Conservation (phyloP, 2,329 filamentous ascomycete genomes). For the Aspergillus thermomutatus region DNA sequence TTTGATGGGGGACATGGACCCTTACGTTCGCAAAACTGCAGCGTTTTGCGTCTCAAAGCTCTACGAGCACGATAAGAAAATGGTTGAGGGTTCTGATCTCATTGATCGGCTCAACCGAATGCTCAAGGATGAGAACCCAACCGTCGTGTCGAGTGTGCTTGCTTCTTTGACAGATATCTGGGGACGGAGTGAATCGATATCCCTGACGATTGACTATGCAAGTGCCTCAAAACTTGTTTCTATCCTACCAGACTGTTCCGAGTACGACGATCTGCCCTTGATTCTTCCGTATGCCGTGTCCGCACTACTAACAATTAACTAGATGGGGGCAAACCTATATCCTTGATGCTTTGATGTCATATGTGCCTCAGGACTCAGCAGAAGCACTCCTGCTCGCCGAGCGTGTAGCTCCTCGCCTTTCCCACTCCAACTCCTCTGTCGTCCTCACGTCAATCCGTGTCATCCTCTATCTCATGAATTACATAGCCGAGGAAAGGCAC, state of each 20-base stretch:
- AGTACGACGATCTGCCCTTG: conserved; percentile 57
- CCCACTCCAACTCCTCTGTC: conserved; percentile 94
- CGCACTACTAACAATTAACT: conserved; percentile 12
- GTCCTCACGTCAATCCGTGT: conserved; percentile 95
- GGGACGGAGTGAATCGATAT: conserved; percentile 96
- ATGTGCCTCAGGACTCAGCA: conserved; percentile 84
- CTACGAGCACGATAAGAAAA: conserved; percentile 89
- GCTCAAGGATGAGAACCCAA: conserved; percentile 93
- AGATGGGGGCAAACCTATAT: conserved; percentile 99
- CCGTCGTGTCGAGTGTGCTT: conserved; percentile 90
- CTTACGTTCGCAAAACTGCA: conserved; percentile 96
- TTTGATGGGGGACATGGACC: conserved; percentile 80
- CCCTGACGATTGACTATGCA: conserved; percentile 93
- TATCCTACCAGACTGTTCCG: conserved; percentile 92
- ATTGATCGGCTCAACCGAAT: conserved; percentile 89
- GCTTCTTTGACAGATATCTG: conserved; percentile 95
- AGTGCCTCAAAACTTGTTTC: conserved; percentile 98
- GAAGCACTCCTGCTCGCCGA: conserved; percentile 90
- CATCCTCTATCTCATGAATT: conserved; percentile 97
- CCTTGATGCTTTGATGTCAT: conserved; percentile 94
- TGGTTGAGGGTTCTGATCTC: conserved; percentile 86
- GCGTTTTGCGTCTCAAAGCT: conserved; percentile 96
- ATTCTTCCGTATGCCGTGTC: neutral
- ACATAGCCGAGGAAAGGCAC: conserved; percentile 88
- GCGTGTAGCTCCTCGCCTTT: conserved; percentile 89